Evolutionary conservation across 805 yeast genomes (phyloP), one percentile per base, ranked within the genome.

Genomic region (Kazachstania psychrophila): DNA sequence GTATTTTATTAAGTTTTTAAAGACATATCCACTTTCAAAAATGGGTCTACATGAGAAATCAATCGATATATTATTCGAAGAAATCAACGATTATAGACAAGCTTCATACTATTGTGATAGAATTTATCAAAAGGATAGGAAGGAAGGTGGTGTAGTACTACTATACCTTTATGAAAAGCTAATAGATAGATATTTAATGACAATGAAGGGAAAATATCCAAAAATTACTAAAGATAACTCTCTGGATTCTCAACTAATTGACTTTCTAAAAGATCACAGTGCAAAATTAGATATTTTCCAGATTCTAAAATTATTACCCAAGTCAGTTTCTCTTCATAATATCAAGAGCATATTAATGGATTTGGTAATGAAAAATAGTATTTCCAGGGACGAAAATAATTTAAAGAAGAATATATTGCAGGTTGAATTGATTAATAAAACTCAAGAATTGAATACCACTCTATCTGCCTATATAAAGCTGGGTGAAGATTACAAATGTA

Each of bases 31-130:
- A 2, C 65, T 80, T 37, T 69, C 69, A 31, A 69, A 73, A 40
- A 49, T 81, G 29, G 77, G 73, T 1, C 74, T 74, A 36, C 84
- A 83, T 50, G 66, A 68, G 9, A 69, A 74, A 34, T 78, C 85
- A 0, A 60, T 89, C 13, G 72, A 73, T 37, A 70, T 85, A 2
- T 65, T 77, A 18, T 75, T 73, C 32, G 66, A 71, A 33, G 75
- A 75, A 15, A 56, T 83, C 31, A 58, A 70, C 3, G 80, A 80
- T 49, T 67, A 73, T 33, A 58, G 58, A 15, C 61, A 64, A n/a
- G 82, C 94, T 0, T 68, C 79, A 41, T 52, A 60, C 3, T 82
- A 82, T 48, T 78, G 92, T 43, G 56, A 69, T 1, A 61, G 62
- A 4, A 60, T 82, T 0, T 72, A 68, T 42, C 39, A 60, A 2